A percentile compares a stretch with the other conserved stretches of the same genome.
Evolutionary conservation across 495 filamentous ascomycete species (phyloP).

Genomic region (Talaromyces wortmannii): DNA sequence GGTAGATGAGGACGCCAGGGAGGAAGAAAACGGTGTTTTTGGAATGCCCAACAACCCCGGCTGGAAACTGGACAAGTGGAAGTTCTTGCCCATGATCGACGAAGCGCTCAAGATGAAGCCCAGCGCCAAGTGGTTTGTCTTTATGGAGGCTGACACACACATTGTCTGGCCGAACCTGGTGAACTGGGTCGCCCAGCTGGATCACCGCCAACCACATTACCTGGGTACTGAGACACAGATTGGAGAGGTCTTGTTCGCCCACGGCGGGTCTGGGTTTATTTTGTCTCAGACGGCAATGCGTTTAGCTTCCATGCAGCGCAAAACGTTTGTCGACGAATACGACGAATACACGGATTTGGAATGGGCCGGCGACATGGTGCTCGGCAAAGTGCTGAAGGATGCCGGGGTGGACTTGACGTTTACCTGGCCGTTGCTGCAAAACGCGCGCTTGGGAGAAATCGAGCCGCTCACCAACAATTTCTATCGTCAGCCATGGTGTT

Average conservation of each 20-base stretch:
- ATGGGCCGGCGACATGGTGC: constrained; percentile 65
- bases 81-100: constrained; percentile 50
- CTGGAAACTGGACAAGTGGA: constrained; percentile 57
- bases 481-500: constrained; percentile 47
- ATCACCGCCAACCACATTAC: constrained; percentile 45
- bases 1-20: constrained; percentile 28
- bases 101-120: constrained; percentile 34
- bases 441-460: constrained; percentile 35
- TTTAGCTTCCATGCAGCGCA: constrained; percentile 34
- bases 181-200: constrained; percentile 46
- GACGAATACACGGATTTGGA: constrained; percentile 47
- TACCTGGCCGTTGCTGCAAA: constrained; percentile 47
- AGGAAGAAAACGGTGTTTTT: constrained; percentile 38
- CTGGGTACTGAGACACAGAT: constrained; percentile 53
- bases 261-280: constrained; percentile 63
- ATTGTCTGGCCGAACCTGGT: constrained; percentile 56
- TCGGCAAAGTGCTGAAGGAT: constrained; percentile 51
- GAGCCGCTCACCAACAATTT: constrained; percentile 33
- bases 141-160: constrained; percentile 65
- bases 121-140: constrained; percentile 58
- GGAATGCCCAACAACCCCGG: constrained; percentile 42
- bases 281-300: constrained; percentile 50
- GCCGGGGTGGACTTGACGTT: constrained; percentile 41
- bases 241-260: constrained; percentile 50
- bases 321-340: constrained; percentile 36